These are phyloP conservation scores for Colletotrichum limetticola DNA, from an alignment of 2,329 filamentous ascomycete genomes.

Conservation along the genomic window DNA sequence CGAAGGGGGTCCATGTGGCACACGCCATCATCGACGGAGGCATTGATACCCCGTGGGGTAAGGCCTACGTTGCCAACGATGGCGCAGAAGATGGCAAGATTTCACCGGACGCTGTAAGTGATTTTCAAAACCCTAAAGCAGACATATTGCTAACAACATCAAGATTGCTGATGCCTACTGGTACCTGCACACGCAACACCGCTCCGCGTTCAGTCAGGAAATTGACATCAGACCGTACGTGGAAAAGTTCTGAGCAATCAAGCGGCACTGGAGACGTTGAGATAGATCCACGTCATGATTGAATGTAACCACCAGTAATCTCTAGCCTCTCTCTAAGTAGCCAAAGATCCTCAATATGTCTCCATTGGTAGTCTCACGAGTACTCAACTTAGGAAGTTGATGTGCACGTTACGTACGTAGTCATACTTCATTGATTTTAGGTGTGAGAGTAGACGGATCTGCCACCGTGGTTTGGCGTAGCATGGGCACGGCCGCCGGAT, in stretches of 20 bases:
- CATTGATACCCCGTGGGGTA: conserved; percentile 82
- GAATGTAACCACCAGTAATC: not conserved
- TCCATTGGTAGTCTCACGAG: conserved; percentile 25
- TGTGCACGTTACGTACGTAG: conserved; percentile 31
- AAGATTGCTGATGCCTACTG: conserved; percentile 91
- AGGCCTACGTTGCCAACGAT: conserved; percentile 58
- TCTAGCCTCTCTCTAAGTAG: conserved; percentile 7
- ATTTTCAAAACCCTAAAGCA: conserved; percentile 7
- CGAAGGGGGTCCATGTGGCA: conserved; percentile 84
- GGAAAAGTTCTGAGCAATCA: conserved; percentile 72
- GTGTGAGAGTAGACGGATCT: conserved; percentile 33
- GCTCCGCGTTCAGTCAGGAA: conserved; percentile 84
- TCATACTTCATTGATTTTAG: conserved; percentile 38
- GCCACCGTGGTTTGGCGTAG: conserved; percentile 29
- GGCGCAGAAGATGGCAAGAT: conserved; percentile 72
- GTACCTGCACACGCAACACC: conserved; percentile 83
- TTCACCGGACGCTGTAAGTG: conserved; percentile 77
- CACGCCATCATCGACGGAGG: conserved; percentile 87
- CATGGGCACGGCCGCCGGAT: conserved; percentile 28
- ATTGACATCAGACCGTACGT: conserved; percentile 82
- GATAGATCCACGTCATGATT: not conserved
- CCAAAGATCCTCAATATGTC: conserved; percentile 14
- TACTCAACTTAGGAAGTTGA: conserved; percentile 8
- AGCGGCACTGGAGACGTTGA: not conserved
- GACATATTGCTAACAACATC: conserved; percentile 19